phyloP scores from a whole-genome alignment of 768 basidiomycete species.

The Harrya chromipes region DNA sequence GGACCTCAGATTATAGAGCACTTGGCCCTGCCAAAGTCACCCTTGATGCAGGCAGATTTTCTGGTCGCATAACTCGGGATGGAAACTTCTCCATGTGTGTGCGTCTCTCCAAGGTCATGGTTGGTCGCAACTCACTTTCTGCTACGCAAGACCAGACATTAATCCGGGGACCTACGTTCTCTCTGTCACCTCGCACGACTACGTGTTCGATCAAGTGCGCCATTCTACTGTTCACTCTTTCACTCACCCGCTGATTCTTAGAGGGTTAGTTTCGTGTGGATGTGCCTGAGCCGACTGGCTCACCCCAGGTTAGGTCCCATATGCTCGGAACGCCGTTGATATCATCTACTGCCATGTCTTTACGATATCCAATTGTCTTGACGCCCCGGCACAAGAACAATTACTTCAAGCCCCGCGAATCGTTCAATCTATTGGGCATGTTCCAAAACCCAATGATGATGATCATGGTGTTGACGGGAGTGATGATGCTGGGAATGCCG shows the following conservation, averaged over 20 bases:
- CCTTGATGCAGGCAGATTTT: slow-evolving; percentile 56
- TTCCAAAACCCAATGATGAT: slow-evolving; percentile 84
- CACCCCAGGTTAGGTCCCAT: slow-evolving; percentile 59
- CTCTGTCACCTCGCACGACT: slow-evolving; percentile 63
- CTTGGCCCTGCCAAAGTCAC: slow-evolving; percentile 58
- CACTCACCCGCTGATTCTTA: not conserved
- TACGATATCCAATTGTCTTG: slow-evolving; percentile 62
- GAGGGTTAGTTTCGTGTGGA: slow-evolving; percentile 62
- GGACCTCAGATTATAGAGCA: slow-evolving; percentile 30
- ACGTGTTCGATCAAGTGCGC: slow-evolving; percentile 66
- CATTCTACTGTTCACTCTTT: not conserved
- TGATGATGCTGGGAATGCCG: slow-evolving; percentile 69
- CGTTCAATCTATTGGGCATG: slow-evolving; percentile 74
- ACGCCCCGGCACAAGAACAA: slow-evolving; percentile 50
- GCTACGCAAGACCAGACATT: slow-evolving; percentile 54
- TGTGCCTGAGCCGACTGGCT: slow-evolving; percentile 42
- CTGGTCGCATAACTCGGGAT: slow-evolving; percentile 50
- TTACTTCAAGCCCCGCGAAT: slow-evolving; percentile 68
- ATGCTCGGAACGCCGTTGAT: slow-evolving; percentile 65
- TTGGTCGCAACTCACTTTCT: slow-evolving; percentile 9
- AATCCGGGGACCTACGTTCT: slow-evolving; percentile 67
- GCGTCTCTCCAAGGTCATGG: not conserved
- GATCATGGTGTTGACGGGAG: slow-evolving; percentile 64
- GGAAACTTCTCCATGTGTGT: slow-evolving; percentile 70
- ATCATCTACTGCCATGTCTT: slow-evolving; percentile 49